Percentiles rank a stretch among this genome's conserved stretches.
phyloP scores from a whole-genome alignment of 2,329 filamentous ascomycete genomes.

The Aspergillus fischeri region DNA sequence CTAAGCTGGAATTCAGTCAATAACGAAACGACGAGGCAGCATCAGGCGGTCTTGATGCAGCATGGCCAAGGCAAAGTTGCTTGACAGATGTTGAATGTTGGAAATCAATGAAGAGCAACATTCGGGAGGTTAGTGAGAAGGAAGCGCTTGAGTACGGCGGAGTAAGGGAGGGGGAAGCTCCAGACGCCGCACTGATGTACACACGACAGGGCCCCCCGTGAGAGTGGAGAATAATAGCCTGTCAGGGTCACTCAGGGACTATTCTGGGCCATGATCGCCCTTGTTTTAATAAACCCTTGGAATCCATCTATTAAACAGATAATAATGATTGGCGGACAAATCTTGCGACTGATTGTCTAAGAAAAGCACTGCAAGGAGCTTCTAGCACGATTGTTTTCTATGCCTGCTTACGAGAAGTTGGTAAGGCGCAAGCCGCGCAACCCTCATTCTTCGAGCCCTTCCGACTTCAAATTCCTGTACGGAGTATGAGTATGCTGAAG shows the following conservation, averaged over 20 bases:
- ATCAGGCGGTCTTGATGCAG: slow-evolving; percentile 1
- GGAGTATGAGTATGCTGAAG: not conserved
- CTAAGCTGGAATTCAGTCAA: slow-evolving; percentile 1
- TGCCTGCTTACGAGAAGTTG: not conserved
- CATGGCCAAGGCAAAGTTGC: slow-evolving; percentile 1
- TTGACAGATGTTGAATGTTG: not conserved
- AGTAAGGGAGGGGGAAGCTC: not conserved
- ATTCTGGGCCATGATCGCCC: not conserved
- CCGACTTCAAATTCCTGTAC: not conserved
- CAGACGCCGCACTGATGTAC: not conserved
- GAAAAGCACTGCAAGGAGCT: not conserved
- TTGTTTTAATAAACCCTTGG: not conserved
- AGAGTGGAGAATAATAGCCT: not conserved
- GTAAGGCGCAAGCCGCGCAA: too few relatives aligned
- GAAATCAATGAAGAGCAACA: not conserved
- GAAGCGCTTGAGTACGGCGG: not conserved
- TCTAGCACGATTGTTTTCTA: not conserved
- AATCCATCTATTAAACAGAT: not conserved
- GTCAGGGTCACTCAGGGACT: not conserved
- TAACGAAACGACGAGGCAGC: not conserved
- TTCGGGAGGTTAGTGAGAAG: not conserved
- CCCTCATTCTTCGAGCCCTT: not conserved
- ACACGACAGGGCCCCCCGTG: not conserved
- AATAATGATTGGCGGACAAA: not conserved
- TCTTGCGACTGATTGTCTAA: not conserved